Conservation (phyloP, 2,329 filamentous ascomycete species). For the Tolypocladium tropicale region DNA sequence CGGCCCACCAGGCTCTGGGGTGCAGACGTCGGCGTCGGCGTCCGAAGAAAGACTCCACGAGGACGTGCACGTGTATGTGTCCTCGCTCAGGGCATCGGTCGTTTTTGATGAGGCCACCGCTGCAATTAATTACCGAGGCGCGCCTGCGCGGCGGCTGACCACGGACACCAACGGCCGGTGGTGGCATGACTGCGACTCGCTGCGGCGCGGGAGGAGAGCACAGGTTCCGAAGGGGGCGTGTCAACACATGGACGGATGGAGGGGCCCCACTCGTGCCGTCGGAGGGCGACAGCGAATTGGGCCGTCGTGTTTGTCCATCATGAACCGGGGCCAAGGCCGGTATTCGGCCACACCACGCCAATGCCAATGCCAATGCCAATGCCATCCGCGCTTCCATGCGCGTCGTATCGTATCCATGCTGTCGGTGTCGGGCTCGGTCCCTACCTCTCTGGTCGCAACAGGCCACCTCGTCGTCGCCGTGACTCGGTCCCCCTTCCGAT, state of each 20-base stretch:
- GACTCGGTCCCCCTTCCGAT: neutral
- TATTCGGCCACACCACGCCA: too few species aligned
- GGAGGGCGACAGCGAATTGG: neutral
- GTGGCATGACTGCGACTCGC: neutral
- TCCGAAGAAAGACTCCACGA: neutral
- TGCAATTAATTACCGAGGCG: too few species aligned
- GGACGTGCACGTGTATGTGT: too few species aligned
- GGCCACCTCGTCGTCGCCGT: neutral
- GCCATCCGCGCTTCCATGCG: too few species aligned
- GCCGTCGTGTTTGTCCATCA: neutral
- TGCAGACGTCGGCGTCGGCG: neutral
- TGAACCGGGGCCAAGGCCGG: too few species aligned
- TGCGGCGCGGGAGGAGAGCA: neutral
- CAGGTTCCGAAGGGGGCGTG: neutral
- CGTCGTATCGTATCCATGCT: neutral
- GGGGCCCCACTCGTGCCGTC: too few species aligned
- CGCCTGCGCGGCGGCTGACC: too few species aligned
- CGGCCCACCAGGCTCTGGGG: neutral
- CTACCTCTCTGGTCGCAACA: neutral
- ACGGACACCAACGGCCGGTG: too few species aligned
- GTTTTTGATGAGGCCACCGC: too few species aligned
- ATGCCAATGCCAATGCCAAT: too few species aligned
- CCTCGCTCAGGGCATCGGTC: neutral
- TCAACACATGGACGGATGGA: neutral
- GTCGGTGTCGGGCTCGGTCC: neutral